A percentile compares a stretch with the other conserved stretches of the same genome.
Evolutionary conservation across 1,139 yeast species (phyloP).

Genomic region (Saccharomyces hybrid): DNA sequence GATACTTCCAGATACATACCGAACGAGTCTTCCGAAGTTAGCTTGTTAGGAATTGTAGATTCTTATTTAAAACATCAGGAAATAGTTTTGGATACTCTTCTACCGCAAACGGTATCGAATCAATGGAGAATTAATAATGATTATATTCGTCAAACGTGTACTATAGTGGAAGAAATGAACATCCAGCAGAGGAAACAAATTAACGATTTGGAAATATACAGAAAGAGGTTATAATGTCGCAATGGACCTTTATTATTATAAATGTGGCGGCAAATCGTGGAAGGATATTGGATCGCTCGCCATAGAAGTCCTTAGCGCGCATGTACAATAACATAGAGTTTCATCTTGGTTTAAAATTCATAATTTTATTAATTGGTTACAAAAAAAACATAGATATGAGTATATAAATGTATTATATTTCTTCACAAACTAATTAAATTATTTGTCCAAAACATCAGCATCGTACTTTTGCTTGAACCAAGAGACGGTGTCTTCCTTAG

Average conservation of each 20-base stretch:
- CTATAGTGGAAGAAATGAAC: constrained; percentile 7
- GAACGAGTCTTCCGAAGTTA: neutral
- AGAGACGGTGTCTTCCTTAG: constrained; percentile 87
- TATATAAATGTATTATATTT: neutral
- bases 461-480: constrained; percentile 99
- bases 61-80: constrained; percentile 25
- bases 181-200: constrained; percentile 13
- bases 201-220: constrained; percentile 12
- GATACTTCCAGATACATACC: constrained; percentile 9
- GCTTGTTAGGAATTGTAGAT: constrained; percentile 11
- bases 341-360: neutral
- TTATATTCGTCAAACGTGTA: constrained; percentile 9
- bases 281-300: neutral
- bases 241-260: neutral
- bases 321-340: neutral
- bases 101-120: constrained; percentile 21
- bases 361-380: neutral
- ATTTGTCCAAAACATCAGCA: constrained; percentile 90
- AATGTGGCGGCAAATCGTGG: neutral
- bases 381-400: neutral
- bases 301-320: neutral
- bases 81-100: constrained; percentile 12
- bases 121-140: constrained; percentile 27
- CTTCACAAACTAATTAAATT: constrained; percentile 76
- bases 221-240: neutral